Evolutionary conservation across 371 early-diverging fungal genomes (phyloP), one percentile per base, ranked within the genome.

Genomic region (Mucor lusitanicus): DNA sequence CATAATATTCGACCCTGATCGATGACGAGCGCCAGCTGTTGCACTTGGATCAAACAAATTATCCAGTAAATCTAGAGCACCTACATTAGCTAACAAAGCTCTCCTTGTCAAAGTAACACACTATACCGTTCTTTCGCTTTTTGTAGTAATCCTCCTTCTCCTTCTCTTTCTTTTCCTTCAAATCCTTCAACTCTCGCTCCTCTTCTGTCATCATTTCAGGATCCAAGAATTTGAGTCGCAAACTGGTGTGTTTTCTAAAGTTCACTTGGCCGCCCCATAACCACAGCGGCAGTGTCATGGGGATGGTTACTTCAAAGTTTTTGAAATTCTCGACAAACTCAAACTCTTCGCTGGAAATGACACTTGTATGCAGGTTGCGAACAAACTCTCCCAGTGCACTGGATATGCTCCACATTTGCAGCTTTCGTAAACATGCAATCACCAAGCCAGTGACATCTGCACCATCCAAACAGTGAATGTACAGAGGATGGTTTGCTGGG

Each of bases 401-500:
- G 6, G 91, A 81, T 13, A 86, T 74, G 21, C 87, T 85, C 97
- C 97, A 97, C 72, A 92, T 85, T 81, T 97, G 96, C 50, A 97
- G 71, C 67, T 94, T 95, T 35, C 98, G 84, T 59, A 97, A 68
- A 69, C 95, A 94, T 64, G 92, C 91, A 12, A 96, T 75, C 0
- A 94, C 89, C 7, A 95, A 74, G 0, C 94, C 94, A 1, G 96
- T 96, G 17, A 95, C 95, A 63, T 93, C 86, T 0, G 94, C 89
- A 12, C 97, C 97, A 69, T 97, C 95, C 19, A 95, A 74, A 67
- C 97, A 97, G 71, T 97, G 97, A 1, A 97, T 67, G 72, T 93
- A 97, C 19, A 96, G 58, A 0, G 97, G 97, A 61, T 84, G 74
- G 59, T 91, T 90, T 3, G 73, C 69, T 5, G 90, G 87, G 67